Evolutionary conservation across 768 basidiomycete genomes (phyloP).

Genomic region (Suillus bovinus): DNA sequence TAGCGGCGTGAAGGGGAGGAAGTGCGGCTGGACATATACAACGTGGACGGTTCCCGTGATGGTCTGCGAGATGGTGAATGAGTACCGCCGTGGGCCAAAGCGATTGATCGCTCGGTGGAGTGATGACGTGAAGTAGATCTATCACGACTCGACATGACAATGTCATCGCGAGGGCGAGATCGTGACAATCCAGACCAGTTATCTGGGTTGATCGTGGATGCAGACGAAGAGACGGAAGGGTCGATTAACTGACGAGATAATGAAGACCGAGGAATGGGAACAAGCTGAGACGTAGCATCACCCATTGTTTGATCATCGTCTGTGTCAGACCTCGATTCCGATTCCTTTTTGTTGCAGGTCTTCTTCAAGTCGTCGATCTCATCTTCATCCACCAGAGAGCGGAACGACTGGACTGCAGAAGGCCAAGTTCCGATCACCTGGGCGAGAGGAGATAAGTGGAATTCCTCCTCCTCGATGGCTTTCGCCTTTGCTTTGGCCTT

Average conservation of each 20-base stretch:
- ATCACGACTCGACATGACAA: conserved; percentile 12
- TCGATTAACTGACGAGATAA: conserved; percentile 7
- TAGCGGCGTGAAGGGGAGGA: conserved; percentile 27
- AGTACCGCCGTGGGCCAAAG: conserved; percentile 30
- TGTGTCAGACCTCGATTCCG: background rate
- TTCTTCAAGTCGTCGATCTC: conserved; percentile 30
- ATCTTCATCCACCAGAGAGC: conserved; percentile 30
- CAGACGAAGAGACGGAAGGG: background rate
- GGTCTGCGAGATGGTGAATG: conserved; percentile 21
- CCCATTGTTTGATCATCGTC: conserved; percentile 4
- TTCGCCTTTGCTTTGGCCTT: conserved; percentile 23
- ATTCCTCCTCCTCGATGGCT: conserved; percentile 28
- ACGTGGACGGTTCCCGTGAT: conserved; percentile 20
- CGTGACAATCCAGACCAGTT: conserved; percentile 11
- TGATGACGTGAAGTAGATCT: conserved; percentile 29
- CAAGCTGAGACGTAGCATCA: background rate
- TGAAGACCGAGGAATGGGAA: conserved; percentile 30
- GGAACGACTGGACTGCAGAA: conserved; percentile 30
- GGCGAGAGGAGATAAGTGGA: conserved; percentile 33
- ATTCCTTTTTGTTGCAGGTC: conserved; percentile 16
- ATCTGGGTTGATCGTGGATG: background rate
- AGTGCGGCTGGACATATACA: conserved; percentile 28
- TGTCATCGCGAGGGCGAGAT: conserved; percentile 24
- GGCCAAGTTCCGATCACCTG: conserved; percentile 27
- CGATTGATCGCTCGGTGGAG: conserved; percentile 23